A percentile compares a stretch with the other conserved stretches of the same genome.
Conservation (phyloP, 129 eudicot species). For the Cynara cardunculus region DNA sequence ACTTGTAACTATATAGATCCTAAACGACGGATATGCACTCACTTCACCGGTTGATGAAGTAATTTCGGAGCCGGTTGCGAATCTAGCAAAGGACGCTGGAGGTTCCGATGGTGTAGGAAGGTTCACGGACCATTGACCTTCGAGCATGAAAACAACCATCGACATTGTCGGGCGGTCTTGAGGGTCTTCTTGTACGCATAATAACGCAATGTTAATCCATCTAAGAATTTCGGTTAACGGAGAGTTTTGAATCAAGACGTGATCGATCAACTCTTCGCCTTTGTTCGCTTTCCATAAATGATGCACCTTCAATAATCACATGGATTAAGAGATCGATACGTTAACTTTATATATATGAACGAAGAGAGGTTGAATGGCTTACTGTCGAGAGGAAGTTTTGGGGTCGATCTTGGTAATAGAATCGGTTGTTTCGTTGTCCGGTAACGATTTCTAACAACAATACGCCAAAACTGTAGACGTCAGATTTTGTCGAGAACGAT, state of each 20-base stretch:
- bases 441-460: slow-evolving; percentile 6
- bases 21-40: not conserved
- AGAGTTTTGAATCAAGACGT: not conserved
- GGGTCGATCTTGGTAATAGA: not conserved
- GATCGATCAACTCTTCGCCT: slow-evolving; percentile 3
- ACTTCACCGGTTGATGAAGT: not conserved
- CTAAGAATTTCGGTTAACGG: not conserved
- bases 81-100: not conserved
- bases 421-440: not conserved
- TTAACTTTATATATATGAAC: not conserved
- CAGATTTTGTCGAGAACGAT: slow-evolving; percentile 17
- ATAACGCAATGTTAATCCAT: not conserved
- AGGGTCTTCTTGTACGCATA: slow-evolving; percentile 28
- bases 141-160: slow-evolving; percentile 1
- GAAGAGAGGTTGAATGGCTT: not conserved
- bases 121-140: not conserved
- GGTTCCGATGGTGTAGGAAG: not conserved
- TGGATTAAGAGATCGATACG: not conserved
- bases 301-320: not conserved
- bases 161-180: slow-evolving; percentile 17
- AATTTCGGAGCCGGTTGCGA: not conserved
- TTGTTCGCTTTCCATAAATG: not conserved
- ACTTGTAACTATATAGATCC: not conserved
- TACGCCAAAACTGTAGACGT: slow-evolving; percentile 27
- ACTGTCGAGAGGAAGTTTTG: not conserved